These are phyloP conservation scores for Gossypium arboreum DNA, from an alignment of 345 rosid species.

Conservation along the genomic window DNA sequence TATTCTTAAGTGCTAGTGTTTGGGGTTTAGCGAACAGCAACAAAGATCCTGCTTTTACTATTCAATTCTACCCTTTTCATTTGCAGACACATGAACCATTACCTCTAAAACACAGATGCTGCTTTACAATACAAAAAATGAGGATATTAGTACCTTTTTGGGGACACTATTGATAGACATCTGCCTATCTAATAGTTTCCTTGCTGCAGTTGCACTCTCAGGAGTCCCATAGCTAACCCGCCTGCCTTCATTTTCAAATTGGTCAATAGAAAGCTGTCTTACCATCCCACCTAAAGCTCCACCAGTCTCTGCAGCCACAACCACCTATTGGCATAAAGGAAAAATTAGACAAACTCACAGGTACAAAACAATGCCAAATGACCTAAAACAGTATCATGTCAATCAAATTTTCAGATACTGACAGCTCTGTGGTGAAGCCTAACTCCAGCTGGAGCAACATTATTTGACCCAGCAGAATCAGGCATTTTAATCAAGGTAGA, in stretches of 20 bases:
- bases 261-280: slow-evolving; percentile 90
- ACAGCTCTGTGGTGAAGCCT: slow-evolving; percentile 97
- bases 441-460: slow-evolving; percentile 68
- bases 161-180: slow-evolving; percentile 94
- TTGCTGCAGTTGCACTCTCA: slow-evolving; percentile 91
- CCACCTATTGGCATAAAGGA: slow-evolving; percentile 53
- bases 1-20: background rate
- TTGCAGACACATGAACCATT: background rate
- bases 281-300: slow-evolving; percentile 99
- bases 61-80: background rate
- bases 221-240: slow-evolving; percentile 95
- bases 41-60: background rate
- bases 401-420: slow-evolving; percentile 30
- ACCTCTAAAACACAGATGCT: background rate
- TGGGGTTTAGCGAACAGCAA: background rate
- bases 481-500: slow-evolving; percentile 59
- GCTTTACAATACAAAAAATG: background rate
- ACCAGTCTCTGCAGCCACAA: slow-evolving; percentile 93
- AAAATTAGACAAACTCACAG: background rate
- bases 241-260: slow-evolving; percentile 96
- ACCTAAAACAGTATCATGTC: background rate
- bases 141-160: slow-evolving; percentile 56
- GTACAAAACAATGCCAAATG: background rate
- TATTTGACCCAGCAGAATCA: slow-evolving; percentile 59
- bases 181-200: slow-evolving; percentile 93